Evolutionary conservation across 177 flowering plant genomes (phyloP), one percentile per base, ranked within the genome.

Genomic region (Vitis hybrid): DNA sequence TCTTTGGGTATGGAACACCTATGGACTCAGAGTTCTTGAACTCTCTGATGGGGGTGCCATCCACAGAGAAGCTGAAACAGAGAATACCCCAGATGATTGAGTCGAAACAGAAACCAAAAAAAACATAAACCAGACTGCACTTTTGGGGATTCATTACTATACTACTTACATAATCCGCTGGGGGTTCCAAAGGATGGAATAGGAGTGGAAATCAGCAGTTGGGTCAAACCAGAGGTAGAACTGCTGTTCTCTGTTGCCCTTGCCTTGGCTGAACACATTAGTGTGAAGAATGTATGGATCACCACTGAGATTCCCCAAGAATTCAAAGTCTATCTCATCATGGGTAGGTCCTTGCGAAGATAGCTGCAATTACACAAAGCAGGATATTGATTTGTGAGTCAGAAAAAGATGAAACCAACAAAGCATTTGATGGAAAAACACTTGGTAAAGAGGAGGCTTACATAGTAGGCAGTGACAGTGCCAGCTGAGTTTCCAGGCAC

Each of bases 201-300:
- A 86, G 14, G 83, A 76, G 77, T 86, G 89, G 68, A 86, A 86
- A 50, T 81, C 82, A 0, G 70, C 72, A 9, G 87, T 84, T 2
- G 90, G 90, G 59, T 86, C 87, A 57, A 86, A 86, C 90, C 90
- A 84, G 12, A 84, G 81, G 59, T 78, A 45, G 62, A 82, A 84
- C 50, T 84, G 86, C 39, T 84, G 87, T 68, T 86, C 90, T 70
- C 79, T 82, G 54, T 77, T 61, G 1, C 88, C 90, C 55, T 84
- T 86, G 53, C 90, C 90, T 63, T 81, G 81, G 50, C 76, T 80
- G 39, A 74, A 77, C 20, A 86, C 84, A 66, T 86, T 86, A 0
- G 90, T 86, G 70, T 86, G 88, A 12, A 86, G 73, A 48, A 62
- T 81, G 63, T 86, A 84, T 63, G 90, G 90, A 8, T 86, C 83